These are phyloP conservation scores for Cladophialophora immunda DNA, from an alignment of 2,329 filamentous ascomycete species.

Conservation along the genomic window DNA sequence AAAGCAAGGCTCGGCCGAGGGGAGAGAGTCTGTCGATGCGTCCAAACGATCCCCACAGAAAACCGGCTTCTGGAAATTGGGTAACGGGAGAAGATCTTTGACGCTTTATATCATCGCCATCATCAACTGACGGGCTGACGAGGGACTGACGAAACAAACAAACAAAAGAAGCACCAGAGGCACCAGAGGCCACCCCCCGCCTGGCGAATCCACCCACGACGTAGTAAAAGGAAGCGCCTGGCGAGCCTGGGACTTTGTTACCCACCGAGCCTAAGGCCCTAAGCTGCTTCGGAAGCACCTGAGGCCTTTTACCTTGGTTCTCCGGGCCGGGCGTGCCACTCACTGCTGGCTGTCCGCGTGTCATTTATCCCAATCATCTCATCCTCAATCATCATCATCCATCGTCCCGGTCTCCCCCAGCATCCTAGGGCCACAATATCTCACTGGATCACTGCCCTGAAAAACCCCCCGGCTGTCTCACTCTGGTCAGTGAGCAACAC, in stretches of 20 bases:
- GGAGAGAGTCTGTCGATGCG: not conserved
- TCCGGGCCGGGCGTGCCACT: constrained; percentile 25
- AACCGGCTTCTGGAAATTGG: not conserved
- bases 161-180: not conserved
- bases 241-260: constrained; percentile 2
- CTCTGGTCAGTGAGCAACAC: constrained; percentile 19
- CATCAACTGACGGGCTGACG: not conserved
- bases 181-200: not conserved
- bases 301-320: constrained; percentile 15
- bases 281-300: constrained; percentile 10
- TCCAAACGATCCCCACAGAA: not conserved
- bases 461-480: constrained; percentile 5
- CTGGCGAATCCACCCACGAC: not conserved
- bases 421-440: constrained; percentile 10
- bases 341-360: constrained; percentile 6
- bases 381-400: constrained; percentile 13
- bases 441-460: constrained; percentile 1
- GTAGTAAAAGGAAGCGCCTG: not conserved
- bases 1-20: not conserved
- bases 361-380: constrained; percentile 16
- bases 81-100: not conserved
- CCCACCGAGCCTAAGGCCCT: constrained; percentile 21
- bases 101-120: constrained; percentile 5
- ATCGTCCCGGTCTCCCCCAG: constrained; percentile 1
- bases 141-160: constrained; percentile 1